Base-by-base conservation (phyloP, 768 basidiomycete genomes). In the Tylopilus felleus region DNA sequence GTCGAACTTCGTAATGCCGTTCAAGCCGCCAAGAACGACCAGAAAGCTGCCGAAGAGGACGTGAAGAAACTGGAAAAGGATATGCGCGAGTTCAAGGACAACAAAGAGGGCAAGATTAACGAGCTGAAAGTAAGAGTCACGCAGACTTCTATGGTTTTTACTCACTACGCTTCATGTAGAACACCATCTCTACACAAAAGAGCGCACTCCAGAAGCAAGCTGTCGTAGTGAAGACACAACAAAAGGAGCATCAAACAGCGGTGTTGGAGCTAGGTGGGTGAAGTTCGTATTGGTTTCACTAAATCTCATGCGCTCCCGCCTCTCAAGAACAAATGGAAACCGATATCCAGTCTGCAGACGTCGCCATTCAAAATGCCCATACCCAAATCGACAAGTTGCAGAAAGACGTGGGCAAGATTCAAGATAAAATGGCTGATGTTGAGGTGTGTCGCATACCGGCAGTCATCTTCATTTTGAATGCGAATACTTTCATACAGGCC, bases 41-140 rank as follows among this genome's bases (percentile, higher is more conserved):
- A 96, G 68, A 82, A 81, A 64, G 77, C 73, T 8, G 91, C 93
- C 0, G 75, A 85, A 46, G 84, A 77, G 0, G 94, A 98, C 55
- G 81, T 83, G 68, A 85, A 85, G 73, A 90, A 87, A 64, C 83
- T 98, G 22, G 93, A 98, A 73, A 87, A 87, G 63, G 97, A 99
- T 68, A 98, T 99, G 93, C 83, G 83, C 51, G 97, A 98, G 75
- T 98, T 99, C 78, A 95, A 97, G 76, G 88, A 95, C 72, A 95
- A 99, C 75, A 97, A 97, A 69, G 97, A 98, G 47, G 93, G 93
- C 44, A 98, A 98, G 73, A 89, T 92, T 51, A 88, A 87, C 17
- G 90, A 98, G 67, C 81, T 98, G 59, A 97, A 95, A 77, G 95
- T 90, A 53, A 43, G 75, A 27, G 17, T 43, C 19, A 44, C 23